Base-by-base conservation (phyloP, 2,329 filamentous ascomycete genomes). In the Fusarium sp. region DNA sequence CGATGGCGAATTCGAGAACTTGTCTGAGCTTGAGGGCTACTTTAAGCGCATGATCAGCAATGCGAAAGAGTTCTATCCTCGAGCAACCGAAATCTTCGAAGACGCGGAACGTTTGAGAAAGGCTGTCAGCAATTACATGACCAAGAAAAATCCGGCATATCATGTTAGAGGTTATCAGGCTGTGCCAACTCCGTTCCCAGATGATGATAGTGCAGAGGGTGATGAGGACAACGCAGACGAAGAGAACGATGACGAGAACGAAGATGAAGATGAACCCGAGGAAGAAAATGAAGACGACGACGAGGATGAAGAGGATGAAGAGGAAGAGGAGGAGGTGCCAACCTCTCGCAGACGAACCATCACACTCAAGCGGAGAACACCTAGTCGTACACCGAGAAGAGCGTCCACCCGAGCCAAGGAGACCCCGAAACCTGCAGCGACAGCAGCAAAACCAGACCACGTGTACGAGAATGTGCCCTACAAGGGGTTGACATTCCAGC, bases 31-130 rank as follows among this genome's bases (percentile, higher is more conserved):
- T 15, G 94, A 97, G 80, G 91, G 92, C 77, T 95, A 95, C 78
- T 88, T 95, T 78, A 97, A 96, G 84, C 91, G 94, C 70, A 92
- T 97, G 87, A 92, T 97, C 60, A 87, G 90, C 71, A 97, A 97
- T 77, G 93, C 93, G 38, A 97, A 97, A 80, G 90, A 93, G 58
- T 96, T 90, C 82, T 95, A 95, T 77, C 86, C 91, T 65, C 91
- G 91, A 73, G 88, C 87, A 45, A 93, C 93, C 0, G 83, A 89
- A 62, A 86, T 92, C 40, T 95, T 92, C 78, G 91, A 94, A 45
- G 94, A 97, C 82, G 93, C 94, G 12, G 94, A 97, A 81, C 90
- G 93, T 52, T 88, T 97, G 48, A 88, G 94, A 49, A 97, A 97
- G 82, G 91, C 93, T 6, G 86, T 95, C 42, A 95, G 92, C 79